Conservation (phyloP, 179 eudicot genomes). For the Beta macrorhiza region DNA sequence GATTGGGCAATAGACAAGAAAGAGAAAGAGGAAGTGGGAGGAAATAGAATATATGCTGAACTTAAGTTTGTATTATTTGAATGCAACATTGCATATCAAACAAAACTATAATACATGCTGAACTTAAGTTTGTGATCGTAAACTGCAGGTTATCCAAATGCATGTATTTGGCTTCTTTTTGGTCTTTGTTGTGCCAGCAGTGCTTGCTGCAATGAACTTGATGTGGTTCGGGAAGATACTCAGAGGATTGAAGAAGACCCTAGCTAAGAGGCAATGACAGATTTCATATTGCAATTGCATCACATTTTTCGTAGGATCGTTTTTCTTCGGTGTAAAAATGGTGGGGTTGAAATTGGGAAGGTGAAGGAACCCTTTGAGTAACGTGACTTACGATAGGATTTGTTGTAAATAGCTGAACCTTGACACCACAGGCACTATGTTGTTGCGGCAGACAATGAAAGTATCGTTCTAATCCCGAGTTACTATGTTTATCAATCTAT, state of each 20-base stretch:
- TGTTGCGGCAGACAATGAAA: conserved; percentile 15
- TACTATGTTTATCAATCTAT: not conserved
- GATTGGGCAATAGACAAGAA: too few species aligned
- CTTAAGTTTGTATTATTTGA: not conserved
- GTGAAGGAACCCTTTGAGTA: not conserved
- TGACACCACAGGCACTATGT: not conserved
- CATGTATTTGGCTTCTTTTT: conserved; percentile 67
- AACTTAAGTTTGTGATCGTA: not conserved
- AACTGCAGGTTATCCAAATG: conserved; percentile 71
- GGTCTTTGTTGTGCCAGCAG: conserved; percentile 74
- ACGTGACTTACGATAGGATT: conserved; percentile 9
- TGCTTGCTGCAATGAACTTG: conserved; percentile 77
- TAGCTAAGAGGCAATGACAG: conserved; percentile 55
- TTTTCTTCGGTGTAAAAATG: conserved; percentile 20
- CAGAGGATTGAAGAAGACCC: conserved; percentile 77
- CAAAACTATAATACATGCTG: not conserved
- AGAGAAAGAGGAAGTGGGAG: too few species aligned
- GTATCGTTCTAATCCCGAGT: not conserved
- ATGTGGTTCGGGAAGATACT: conserved; percentile 95
- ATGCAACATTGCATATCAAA: not conserved
- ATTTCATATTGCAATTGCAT: not conserved
- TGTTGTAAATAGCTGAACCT: conserved; percentile 29
- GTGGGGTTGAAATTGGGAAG: conserved; percentile 13
- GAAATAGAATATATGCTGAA: too few species aligned
- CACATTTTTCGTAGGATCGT: not conserved